Conservation (phyloP, 768 basidiomycete species). For the Cyclocybe cylindracea region DNA sequence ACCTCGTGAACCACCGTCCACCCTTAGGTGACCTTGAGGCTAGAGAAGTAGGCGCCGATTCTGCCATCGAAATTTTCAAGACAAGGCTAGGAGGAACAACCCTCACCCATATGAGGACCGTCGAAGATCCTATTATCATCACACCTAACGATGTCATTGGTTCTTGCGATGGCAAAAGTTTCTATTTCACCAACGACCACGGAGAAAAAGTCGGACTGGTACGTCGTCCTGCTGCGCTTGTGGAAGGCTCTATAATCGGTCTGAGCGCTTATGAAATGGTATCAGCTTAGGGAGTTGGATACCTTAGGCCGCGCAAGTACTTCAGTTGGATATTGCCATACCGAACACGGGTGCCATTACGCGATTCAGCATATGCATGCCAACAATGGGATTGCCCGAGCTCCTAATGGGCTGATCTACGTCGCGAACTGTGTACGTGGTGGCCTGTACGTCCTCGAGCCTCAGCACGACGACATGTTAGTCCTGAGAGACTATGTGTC, state of each 20-base stretch:
- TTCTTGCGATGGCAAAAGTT: constrained; percentile 58
- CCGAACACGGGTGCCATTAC: constrained; percentile 59
- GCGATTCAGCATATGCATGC: constrained; percentile 50
- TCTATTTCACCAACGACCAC: constrained; percentile 74
- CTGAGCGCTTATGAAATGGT: background rate
- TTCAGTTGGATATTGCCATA: constrained; percentile 67
- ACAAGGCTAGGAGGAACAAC: constrained; percentile 43
- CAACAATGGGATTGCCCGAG: constrained; percentile 64
- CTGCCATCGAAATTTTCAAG: constrained; percentile 69
- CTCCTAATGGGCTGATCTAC: constrained; percentile 65
- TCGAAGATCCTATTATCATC: constrained; percentile 52
- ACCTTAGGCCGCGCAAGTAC: constrained; percentile 36
- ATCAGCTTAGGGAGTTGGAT: constrained; percentile 27
- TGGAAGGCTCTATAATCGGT: background rate
- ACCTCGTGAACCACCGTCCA: constrained; percentile 70
- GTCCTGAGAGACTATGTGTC: constrained; percentile 51
- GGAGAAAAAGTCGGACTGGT: constrained; percentile 55
- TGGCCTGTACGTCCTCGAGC: constrained; percentile 53
- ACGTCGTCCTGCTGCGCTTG: constrained; percentile 18
- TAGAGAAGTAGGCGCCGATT: constrained; percentile 61
- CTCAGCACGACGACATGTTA: constrained; percentile 59
- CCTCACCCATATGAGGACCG: constrained; percentile 57
- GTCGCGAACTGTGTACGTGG: constrained; percentile 50
- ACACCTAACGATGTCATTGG: constrained; percentile 79
- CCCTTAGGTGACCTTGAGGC: constrained; percentile 43